phyloP scores from a whole-genome alignment of 2,329 filamentous ascomycete genomes.

The Fusarium secorum region DNA sequence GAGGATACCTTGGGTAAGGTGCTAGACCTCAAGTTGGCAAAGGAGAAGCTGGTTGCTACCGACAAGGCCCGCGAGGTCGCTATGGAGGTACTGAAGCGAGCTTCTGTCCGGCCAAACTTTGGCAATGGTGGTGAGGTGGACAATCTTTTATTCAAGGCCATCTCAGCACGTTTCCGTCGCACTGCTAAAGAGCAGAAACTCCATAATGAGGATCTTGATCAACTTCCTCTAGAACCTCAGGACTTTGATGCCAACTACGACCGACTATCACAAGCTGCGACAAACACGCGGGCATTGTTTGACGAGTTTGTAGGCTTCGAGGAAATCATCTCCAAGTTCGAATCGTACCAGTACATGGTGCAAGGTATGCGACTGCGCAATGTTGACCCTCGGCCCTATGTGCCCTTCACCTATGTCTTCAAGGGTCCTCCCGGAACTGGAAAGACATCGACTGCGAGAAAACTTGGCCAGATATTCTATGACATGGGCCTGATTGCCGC shows the following conservation, averaged over 20 bases:
- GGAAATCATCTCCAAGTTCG: conserved; percentile 60
- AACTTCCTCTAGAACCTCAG: conserved; percentile 44
- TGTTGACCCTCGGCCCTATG: conserved; percentile 59
- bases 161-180: conserved; percentile 36
- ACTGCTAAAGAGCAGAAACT: conserved; percentile 34
- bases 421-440: conserved; percentile 71
- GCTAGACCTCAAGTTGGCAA: conserved; percentile 69
- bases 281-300: conserved; percentile 63
- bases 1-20: conserved; percentile 66
- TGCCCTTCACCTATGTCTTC: conserved; percentile 75
- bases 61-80: conserved; percentile 62
- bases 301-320: conserved; percentile 68
- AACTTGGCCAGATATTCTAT: conserved; percentile 77
- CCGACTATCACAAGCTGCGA: conserved; percentile 49
- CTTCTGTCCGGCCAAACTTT: conserved; percentile 73
- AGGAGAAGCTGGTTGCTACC: conserved; percentile 62
- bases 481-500: conserved; percentile 73
- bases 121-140: conserved; percentile 80
- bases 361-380: conserved; percentile 58
- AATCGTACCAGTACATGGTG: conserved; percentile 63
- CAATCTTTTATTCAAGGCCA: conserved; percentile 49
- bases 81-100: conserved; percentile 65
- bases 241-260: conserved; percentile 68
- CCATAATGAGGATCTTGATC: conserved; percentile 34
- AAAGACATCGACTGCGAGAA: conserved; percentile 74